Base-by-base conservation (phyloP, 257 asterid species). In the Anisodus acutangulus region DNA sequence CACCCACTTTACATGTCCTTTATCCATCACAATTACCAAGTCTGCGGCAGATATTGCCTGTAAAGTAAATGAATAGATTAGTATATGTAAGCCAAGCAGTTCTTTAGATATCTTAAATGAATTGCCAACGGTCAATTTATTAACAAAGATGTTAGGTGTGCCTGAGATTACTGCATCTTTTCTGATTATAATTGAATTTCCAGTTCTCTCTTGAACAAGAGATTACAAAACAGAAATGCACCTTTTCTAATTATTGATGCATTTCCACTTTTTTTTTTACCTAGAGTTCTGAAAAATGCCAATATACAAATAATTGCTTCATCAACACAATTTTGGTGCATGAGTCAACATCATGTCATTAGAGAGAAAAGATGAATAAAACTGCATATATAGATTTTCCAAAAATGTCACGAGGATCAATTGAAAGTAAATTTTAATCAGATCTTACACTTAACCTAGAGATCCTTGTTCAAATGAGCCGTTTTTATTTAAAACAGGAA, bases 41-140 rank as follows among this genome's bases (percentile, higher is more conserved):
- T 94, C 97, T 74, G 98, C 94, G 85, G 89, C 63, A 85, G 88
- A 82, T 88, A 96, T 92, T 85, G 99, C 98, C 99, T 96, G 93
- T 88, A 80, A 76, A 47, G 59, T 53, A 53, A 76, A 53, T 51
- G 64, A 53, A 35, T 26, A 76, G n/a, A 76, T 76, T 53, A 8
- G 22, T 53, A 51, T 15, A 53, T 76, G 43, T 6, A 53, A 76
- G 64, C 53, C 81, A 26, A 31, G 10, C 62, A 22, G 47, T 76
- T 26, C 47, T 49, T 74, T 13, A 76, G 15, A 13, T 76, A 76
- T 53, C 81, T 8, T 76, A 76, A 76, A 76, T 22, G 81, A 3
- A 31, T 51, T 26, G 26, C 64, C 81, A 76, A 26, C 47, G 7
- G 63, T 51, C 19, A 76, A 76, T 13, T 76, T 22, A 76, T 76